These are phyloP conservation scores for Cruciata laevipes DNA, from an alignment of 257 asterid genomes.

Conservation along the genomic window DNA sequence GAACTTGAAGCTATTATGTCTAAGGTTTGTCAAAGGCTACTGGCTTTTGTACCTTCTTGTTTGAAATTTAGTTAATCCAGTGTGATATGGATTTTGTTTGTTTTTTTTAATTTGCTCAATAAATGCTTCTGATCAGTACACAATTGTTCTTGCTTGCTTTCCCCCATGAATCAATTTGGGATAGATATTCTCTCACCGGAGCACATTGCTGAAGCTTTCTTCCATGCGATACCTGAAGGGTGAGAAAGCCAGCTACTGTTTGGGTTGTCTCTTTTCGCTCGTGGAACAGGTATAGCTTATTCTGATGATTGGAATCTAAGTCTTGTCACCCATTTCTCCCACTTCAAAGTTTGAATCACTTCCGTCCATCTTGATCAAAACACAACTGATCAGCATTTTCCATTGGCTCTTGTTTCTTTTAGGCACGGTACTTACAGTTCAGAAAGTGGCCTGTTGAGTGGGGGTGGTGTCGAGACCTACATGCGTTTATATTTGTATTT, in stretches of 20 bases:
- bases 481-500: conserved; percentile 86
- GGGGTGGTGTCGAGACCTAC: conserved; percentile 99
- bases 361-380: background rate
- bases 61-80: background rate
- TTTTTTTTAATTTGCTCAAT: background rate
- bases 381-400: background rate
- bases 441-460: conserved; percentile 95
- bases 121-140: background rate
- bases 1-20: conserved; percentile 67
- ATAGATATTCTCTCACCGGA: conserved; percentile 63
- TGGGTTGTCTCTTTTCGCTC: conserved; percentile 80
- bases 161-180: conserved; percentile 12
- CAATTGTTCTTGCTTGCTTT: background rate
- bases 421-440: conserved; percentile 70
- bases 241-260: conserved; percentile 69
- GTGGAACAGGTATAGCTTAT: conserved; percentile 73
- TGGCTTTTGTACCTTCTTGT: background rate
- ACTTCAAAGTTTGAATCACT: background rate
- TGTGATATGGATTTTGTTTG: background rate
- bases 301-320: background rate
- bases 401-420: conserved; percentile 6
- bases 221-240: conserved; percentile 41
- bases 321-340: background rate
- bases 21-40: conserved; percentile 41
- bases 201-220: conserved; percentile 50